Base-by-base conservation (phyloP, 2,329 filamentous ascomycete genomes). In the Trichophyton benhamiae region DNA sequence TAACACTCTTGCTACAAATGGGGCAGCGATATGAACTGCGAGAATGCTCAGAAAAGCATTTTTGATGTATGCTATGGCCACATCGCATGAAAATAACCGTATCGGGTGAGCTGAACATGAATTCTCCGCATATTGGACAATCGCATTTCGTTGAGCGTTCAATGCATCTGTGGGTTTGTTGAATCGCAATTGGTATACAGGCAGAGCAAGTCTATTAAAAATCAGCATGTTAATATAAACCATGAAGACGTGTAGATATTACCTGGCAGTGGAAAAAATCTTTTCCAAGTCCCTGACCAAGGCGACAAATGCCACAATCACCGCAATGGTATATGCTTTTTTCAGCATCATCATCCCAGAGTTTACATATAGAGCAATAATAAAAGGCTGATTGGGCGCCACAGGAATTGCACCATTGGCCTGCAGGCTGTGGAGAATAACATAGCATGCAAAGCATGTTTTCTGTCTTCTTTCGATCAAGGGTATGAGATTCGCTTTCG, bases 231-330 rank as follows among this genome's bases (percentile, higher is more conserved):
- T 8, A 25, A 59, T n/a, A 55, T 22, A 52, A 7, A 41, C 44
- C 11, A 38, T 38, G 33, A 36, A 30, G 52, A 22, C 17, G 33
- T 17, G 11, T 38, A 46, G 48, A 7, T 17, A 25, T 38, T 77
- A 92, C 90, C 83, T 96, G 95, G 87, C 94, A 99, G 74, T 99
- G 94, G 70, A 95, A 91, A 72, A 95, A 99, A 72, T 99, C 94
- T 71, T 96, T 97, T 3, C 94, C 36, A 33, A 99, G 78, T 1
- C 94, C 94, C 72, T 90, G 84, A 1, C 94, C 94, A 62, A 91
- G 86, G 62, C 94, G 83, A 72, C 94, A 99, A 64, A 99, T 96
- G 3, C 94, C 94, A 73, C 94, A 99, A 69, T 97, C 94, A 69
- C 86, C 83, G 73, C 94, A 99, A 72, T 99, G 94, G 71, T 99